These are phyloP conservation scores for Capsicum baccatum DNA, from an alignment of 257 asterid genomes.

Conservation along the genomic window DNA sequence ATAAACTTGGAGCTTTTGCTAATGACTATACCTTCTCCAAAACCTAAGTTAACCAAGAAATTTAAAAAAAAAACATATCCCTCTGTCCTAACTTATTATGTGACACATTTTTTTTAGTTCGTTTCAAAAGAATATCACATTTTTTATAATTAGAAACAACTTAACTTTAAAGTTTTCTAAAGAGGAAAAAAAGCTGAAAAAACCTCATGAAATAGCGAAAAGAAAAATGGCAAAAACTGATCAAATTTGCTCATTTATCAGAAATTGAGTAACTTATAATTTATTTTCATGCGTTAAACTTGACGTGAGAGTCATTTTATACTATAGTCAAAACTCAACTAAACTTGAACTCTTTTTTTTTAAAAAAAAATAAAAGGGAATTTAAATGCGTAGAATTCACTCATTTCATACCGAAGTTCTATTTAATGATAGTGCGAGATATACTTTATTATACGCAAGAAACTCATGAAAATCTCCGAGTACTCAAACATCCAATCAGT, in stretches of 20 bases:
- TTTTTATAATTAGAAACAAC: no score
- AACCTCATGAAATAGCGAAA: background rate
- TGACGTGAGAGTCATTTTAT: background rate
- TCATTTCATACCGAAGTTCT: background rate
- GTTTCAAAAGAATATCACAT: no score
- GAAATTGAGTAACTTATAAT: background rate
- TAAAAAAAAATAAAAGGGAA: no score
- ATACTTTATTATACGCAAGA: no score
- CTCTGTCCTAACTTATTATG: no score
- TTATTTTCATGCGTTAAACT: background rate
- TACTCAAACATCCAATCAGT: no score
- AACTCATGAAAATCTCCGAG: no score
- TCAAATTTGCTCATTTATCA: background rate
- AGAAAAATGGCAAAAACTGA: background rate
- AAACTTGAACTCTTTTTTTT: background rate
- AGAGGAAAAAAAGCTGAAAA: background rate
- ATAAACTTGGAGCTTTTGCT: background rate
- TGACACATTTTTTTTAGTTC: no score
- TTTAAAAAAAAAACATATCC: background rate
- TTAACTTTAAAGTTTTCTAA: no score
- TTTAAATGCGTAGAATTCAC: background rate
- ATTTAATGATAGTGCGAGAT: background rate
- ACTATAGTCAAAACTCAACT: background rate
- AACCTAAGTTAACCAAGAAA: background rate
- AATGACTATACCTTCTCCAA: background rate